Evolutionary conservation across 1,284 basidiomycete genomes (phyloP).

Genomic region (Tylopilus sp.): DNA sequence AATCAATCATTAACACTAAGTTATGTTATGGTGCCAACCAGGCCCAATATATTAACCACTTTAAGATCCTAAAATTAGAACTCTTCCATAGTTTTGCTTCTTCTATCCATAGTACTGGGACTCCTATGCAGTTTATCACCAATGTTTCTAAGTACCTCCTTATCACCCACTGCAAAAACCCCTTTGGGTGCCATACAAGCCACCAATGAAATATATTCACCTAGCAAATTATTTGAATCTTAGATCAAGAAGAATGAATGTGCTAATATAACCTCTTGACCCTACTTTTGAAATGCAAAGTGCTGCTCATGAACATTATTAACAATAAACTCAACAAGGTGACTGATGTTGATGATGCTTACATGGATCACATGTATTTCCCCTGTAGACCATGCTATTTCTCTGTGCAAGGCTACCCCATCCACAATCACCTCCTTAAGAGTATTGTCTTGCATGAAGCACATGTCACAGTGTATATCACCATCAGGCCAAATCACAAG

Average conservation of each 20-base stretch:
- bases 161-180: conserved; percentile 15
- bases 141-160: conserved; percentile 13
- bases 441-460: conserved; percentile 13
- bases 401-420: background rate
- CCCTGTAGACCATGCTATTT: conserved; percentile 9
- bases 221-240: background rate
- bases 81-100: conserved; percentile 8
- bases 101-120: background rate
- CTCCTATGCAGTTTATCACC: conserved; percentile 7
- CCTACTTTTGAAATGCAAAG: background rate
- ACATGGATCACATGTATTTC: conserved; percentile 5
- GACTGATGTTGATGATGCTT: conserved; percentile 5
- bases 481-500: background rate
- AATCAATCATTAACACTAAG: too few species aligned
- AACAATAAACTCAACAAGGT: conserved; percentile 8
- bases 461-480: conserved; percentile 8
- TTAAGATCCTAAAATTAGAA: conserved; percentile 13
- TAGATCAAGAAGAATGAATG: conserved; percentile 15
- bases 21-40: too few species aligned
- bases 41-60: conserved; percentile 2
- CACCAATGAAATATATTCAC: conserved; percentile 6
- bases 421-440: conserved; percentile 20
- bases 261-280: conserved; percentile 7
- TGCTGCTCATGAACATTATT: conserved; percentile 12
- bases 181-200: conserved; percentile 7